Conservation (phyloP, 2,329 filamentous ascomycete genomes). For the Neurospora sp. region DNA sequence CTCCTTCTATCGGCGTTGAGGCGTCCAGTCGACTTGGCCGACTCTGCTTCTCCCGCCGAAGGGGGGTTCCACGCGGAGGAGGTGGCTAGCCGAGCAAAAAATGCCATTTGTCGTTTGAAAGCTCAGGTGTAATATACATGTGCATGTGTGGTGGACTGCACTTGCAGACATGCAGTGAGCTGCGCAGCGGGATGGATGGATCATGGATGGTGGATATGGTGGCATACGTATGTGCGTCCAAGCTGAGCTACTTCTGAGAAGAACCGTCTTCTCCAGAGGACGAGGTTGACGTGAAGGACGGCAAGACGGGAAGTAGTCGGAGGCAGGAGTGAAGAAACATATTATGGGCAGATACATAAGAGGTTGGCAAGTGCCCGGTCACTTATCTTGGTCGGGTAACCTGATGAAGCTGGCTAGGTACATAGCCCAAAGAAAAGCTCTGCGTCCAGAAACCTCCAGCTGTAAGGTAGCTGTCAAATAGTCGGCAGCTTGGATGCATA, state of each 20-base stretch:
- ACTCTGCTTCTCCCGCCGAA: not conserved
- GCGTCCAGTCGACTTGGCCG: conserved; percentile 9
- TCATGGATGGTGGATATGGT: not conserved
- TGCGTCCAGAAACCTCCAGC: not conserved
- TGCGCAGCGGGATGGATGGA: not conserved
- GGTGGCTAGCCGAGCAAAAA: not conserved
- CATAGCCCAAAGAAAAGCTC: not conserved
- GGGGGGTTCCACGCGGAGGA: conserved; percentile 3
- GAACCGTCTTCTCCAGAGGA: not conserved
- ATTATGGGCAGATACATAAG: not conserved
- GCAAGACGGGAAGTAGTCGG: not conserved
- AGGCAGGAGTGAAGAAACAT: not conserved
- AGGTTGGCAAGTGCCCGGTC: not conserved
- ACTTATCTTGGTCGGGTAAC: not conserved
- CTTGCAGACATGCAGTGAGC: not conserved
- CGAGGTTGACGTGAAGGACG: not conserved
- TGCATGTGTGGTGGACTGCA: not conserved
- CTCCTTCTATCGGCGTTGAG: conserved; percentile 6
- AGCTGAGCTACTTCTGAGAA: not conserved
- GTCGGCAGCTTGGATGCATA: not conserved
- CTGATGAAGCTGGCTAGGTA: not conserved
- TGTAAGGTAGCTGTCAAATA: not conserved
- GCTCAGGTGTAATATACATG: not conserved
- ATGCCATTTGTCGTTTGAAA: not conserved
- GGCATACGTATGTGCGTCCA: not conserved